Evolutionary conservation across 176 grass and related monocot species (phyloP).

Genomic region (Poa pratensis): DNA sequence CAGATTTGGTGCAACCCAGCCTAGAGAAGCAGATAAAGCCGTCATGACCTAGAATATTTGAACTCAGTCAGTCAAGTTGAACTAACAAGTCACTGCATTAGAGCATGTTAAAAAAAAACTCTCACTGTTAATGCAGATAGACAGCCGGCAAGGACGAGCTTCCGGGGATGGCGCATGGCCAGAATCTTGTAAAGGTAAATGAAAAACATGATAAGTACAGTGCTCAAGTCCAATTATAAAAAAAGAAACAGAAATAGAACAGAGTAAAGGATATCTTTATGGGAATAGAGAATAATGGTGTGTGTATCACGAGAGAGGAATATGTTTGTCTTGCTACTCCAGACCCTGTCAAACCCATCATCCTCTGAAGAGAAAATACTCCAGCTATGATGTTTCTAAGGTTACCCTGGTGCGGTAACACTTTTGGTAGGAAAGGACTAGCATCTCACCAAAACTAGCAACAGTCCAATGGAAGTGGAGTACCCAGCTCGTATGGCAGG

Average conservation of each 20-base stretch:
- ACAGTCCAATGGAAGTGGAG: not conserved
- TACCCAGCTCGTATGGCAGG: constrained; percentile 19
- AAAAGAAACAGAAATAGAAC: not conserved
- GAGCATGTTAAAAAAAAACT: not conserved
- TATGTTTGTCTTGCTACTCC: constrained; percentile 38
- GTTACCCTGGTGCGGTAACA: not conserved
- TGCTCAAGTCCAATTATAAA: constrained; percentile 24
- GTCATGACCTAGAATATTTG: constrained; percentile 84
- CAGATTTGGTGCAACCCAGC: constrained; percentile 95
- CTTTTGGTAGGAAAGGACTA: not conserved
- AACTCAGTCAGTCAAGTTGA: constrained; percentile 14
- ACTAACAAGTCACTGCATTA: not conserved
- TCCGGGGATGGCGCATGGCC: constrained; percentile 93
- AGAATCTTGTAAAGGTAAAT: constrained; percentile 76
- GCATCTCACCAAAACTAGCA: constrained; percentile 25
- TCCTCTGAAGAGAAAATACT: constrained; percentile 32
- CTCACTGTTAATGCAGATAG: constrained; percentile 78
- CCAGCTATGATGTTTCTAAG: not conserved
- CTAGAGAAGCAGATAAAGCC: constrained; percentile 74
- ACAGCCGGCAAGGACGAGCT: constrained; percentile 82
- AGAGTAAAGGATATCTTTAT: not conserved
- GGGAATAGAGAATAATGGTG: constrained; percentile 16
- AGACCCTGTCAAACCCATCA: constrained; percentile 16
- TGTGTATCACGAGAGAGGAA: constrained; percentile 15
- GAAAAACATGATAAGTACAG: constrained; percentile 23